These are phyloP conservation scores for Penicillium nordicum DNA, from an alignment of 2,329 filamentous ascomycete genomes.

Conservation along the genomic window DNA sequence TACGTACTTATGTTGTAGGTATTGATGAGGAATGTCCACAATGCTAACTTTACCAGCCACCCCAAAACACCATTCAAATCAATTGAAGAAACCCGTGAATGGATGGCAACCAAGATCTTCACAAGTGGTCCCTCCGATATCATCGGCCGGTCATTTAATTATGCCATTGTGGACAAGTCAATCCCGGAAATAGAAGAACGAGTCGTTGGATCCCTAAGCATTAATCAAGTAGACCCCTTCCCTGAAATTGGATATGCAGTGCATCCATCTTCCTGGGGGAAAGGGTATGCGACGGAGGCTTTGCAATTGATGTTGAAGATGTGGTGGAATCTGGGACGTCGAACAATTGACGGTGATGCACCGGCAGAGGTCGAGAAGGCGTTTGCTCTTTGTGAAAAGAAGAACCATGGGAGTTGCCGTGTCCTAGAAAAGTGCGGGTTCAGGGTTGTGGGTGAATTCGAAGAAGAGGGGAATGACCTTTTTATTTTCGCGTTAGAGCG, in stretches of 20 bases:
- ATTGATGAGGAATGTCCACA: background rate
- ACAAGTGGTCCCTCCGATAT: conserved; percentile 14
- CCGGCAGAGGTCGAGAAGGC: conserved; percentile 13
- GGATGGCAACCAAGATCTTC: conserved; percentile 24
- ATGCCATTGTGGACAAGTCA: conserved; percentile 21
- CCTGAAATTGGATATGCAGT: conserved; percentile 28
- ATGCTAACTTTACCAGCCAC: conserved; percentile 13
- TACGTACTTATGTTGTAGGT: too few relatives aligned
- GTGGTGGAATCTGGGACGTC: conserved; percentile 25
- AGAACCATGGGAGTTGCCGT: conserved; percentile 15
- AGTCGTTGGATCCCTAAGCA: conserved; percentile 23
- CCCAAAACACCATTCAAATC: conserved; percentile 23
- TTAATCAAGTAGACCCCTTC: conserved; percentile 19
- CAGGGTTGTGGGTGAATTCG: conserved; percentile 7
- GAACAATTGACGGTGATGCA: background rate
- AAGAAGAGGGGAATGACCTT: conserved; percentile 12
- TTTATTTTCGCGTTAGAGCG: conserved; percentile 12
- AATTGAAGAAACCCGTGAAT: conserved; percentile 22
- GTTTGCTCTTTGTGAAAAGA: conserved; percentile 21
- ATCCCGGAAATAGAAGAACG: conserved; percentile 7
- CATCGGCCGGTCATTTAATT: conserved; percentile 23
- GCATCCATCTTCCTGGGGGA: conserved; percentile 25
- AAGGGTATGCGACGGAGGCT: conserved; percentile 29
- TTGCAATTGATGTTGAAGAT: conserved; percentile 20
- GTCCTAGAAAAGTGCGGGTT: conserved; percentile 28